Conservation (phyloP, 768 basidiomycete genomes). For the Pisolithus microcarpus region DNA sequence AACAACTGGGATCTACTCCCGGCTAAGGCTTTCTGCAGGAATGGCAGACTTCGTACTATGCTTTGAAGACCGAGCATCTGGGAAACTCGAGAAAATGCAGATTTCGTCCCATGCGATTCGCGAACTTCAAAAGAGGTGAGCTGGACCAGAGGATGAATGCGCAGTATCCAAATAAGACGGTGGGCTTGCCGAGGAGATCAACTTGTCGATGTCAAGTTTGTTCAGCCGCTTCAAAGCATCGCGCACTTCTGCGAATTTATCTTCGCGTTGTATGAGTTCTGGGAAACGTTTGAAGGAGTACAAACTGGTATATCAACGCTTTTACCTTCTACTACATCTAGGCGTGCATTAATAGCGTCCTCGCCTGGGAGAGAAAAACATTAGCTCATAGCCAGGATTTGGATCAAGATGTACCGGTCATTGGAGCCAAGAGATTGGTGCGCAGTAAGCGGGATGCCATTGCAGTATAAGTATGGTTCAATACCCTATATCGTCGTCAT, state of each 20-base stretch:
- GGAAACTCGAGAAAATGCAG: slow-evolving; percentile 59
- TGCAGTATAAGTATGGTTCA: slow-evolving; percentile 82
- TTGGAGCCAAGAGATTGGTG: slow-evolving; percentile 74
- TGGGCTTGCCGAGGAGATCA: slow-evolving; percentile 57
- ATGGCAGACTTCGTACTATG: slow-evolving; percentile 60
- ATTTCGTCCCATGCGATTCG: slow-evolving; percentile 46
- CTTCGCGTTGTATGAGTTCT: slow-evolving; percentile 77
- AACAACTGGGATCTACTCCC: slow-evolving; percentile 56
- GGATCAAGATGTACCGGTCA: slow-evolving; percentile 45
- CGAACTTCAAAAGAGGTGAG: slow-evolving; percentile 59
- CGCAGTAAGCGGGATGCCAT: slow-evolving; percentile 83
- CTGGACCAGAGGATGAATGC: slow-evolving; percentile 29
- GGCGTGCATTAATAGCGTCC: slow-evolving; percentile 64
- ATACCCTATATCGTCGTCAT: slow-evolving; percentile 34
- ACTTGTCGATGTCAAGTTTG: slow-evolving; percentile 83
- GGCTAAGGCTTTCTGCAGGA: slow-evolving; percentile 53
- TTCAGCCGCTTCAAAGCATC: slow-evolving; percentile 64
- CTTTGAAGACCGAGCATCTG: slow-evolving; percentile 78
- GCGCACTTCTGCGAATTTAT: slow-evolving; percentile 59
- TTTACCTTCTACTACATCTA: slow-evolving; percentile 81
- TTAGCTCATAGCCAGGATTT: background rate
- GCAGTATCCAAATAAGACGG: background rate
- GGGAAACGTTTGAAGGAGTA: slow-evolving; percentile 5
- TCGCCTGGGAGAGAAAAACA: slow-evolving; percentile 14
- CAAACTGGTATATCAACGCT: background rate